These are phyloP conservation scores for Zopfia rhizophila DNA, from an alignment of 2,329 filamentous ascomycete genomes.

Conservation along the genomic window DNA sequence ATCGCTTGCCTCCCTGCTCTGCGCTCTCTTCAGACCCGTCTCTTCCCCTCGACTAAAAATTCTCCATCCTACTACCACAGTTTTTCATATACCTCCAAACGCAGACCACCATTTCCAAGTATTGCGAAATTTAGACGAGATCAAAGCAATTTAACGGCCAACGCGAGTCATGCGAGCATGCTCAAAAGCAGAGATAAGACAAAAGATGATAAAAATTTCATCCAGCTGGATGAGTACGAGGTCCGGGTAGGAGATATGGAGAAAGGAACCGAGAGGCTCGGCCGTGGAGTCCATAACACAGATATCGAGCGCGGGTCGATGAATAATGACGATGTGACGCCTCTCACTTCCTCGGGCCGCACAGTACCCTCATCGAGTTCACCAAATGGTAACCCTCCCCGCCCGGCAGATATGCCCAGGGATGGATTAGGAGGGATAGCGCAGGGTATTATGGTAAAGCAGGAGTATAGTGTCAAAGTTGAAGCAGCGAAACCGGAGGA, in stretches of 20 bases:
- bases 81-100: constrained; percentile 14
- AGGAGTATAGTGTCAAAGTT: constrained; percentile 28
- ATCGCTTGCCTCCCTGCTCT: constrained; percentile 38
- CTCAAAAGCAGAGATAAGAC: constrained; percentile 14
- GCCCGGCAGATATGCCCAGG: background rate
- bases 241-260: constrained; percentile 4
- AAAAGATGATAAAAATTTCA: constrained; percentile 22
- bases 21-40: constrained; percentile 29
- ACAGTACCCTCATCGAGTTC: background rate
- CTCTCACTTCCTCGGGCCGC: constrained; percentile 6
- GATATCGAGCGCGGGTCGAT: constrained; percentile 18
- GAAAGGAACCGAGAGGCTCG: background rate
- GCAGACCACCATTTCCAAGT: constrained; percentile 14
- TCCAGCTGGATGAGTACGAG: constrained; percentile 26
- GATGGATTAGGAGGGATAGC: too few species aligned
- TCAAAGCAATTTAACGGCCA: background rate
- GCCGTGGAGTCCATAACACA: constrained; percentile 16
- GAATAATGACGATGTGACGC: constrained; percentile 11
- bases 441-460: constrained; percentile 22
- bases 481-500: too few species aligned
- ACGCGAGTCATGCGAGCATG: constrained; percentile 14
- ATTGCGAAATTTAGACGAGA: constrained; percentile 7
- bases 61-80: constrained; percentile 18
- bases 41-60: constrained; percentile 22
- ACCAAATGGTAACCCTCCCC: background rate